A percentile compares a stretch with the other conserved stretches of the same genome.
phyloP scores from a whole-genome alignment of 495 filamentous ascomycete species.

The Trypethelium eluteriae region DNA sequence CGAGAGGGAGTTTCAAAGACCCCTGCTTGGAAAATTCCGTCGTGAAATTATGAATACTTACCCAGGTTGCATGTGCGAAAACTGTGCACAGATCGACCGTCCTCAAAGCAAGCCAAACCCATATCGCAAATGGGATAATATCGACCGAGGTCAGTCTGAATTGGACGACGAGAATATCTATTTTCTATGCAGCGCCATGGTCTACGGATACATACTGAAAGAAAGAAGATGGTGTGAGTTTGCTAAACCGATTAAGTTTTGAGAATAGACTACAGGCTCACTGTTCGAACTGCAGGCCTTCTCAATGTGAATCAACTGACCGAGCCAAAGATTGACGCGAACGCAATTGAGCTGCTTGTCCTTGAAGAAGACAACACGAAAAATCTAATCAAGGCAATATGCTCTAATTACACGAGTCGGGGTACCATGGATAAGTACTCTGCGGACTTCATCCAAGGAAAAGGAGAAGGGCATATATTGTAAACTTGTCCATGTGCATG shows the following conservation, averaged over 20 bases:
- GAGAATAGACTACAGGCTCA: no score
- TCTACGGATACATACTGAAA: background rate
- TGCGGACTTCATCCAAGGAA: background rate
- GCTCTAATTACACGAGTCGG: conserved; percentile 16
- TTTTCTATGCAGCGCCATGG: no score
- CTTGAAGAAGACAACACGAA: conserved; percentile 59
- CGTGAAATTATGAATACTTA: background rate
- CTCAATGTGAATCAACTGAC: background rate
- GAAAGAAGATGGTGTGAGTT: background rate
- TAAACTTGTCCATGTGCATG: no score
- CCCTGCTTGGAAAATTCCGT: background rate
- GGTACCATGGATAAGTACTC: background rate
- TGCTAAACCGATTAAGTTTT: no score
- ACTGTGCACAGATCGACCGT: background rate
- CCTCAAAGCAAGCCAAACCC: background rate
- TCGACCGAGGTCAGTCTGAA: no score
- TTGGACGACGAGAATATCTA: no score
- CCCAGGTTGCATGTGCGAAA: background rate
- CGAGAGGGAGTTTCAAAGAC: background rate
- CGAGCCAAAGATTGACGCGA: background rate
- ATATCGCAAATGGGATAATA: background rate
- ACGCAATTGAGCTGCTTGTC: background rate
- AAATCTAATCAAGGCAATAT: conserved; percentile 66
- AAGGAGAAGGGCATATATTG: background rate
- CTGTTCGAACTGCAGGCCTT: no score